Evolutionary conservation across 768 basidiomycete species (phyloP).

Genomic region (Collybia sp.): DNA sequence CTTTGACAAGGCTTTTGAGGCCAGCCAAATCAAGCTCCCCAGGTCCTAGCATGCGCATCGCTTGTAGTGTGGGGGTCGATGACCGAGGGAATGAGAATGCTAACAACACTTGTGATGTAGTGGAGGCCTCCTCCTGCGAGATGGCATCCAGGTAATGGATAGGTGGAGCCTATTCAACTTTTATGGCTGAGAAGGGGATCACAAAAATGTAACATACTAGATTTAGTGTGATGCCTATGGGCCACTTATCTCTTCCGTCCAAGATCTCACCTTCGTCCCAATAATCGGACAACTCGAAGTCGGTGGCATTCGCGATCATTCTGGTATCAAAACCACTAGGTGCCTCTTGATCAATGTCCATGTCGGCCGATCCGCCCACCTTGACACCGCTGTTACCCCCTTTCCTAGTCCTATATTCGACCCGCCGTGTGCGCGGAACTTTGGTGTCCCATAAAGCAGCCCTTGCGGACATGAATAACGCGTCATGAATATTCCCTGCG

Average conservation of each 20-base stretch:
- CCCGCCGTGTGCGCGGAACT: conserved; percentile 66
- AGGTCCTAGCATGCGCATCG: conserved; percentile 58
- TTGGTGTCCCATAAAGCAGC: conserved; percentile 80
- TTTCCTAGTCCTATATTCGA: conserved; percentile 59
- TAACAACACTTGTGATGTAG: conserved; percentile 53
- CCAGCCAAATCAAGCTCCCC: conserved; percentile 49
- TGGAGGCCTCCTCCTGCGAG: conserved; percentile 64
- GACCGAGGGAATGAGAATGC: conserved; percentile 56
- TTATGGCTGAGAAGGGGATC: not conserved
- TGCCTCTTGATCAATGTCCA: conserved; percentile 51
- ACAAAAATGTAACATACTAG: conserved; percentile 41
- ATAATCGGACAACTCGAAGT: conserved; percentile 85
- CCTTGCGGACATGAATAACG: conserved; percentile 72
- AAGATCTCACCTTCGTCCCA: conserved; percentile 81
- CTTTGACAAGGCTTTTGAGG: conserved; percentile 51
- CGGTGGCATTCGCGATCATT: conserved; percentile 46
- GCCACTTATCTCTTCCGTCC: conserved; percentile 62
- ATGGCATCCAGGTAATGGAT: conserved; percentile 74
- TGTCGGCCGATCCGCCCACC: conserved; percentile 29
- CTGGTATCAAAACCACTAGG: conserved; percentile 59
- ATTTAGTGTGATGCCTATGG: conserved; percentile 75
- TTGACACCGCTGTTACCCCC: conserved; percentile 9
- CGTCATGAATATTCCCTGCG: conserved; percentile 72
- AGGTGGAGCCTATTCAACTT: conserved; percentile 42
- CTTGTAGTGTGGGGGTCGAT: conserved; percentile 43